A percentile compares a stretch with the other conserved stretches of the same genome.
Evolutionary conservation across 208 protist species (phyloP).

Genomic region (Leishmania tropica): DNA sequence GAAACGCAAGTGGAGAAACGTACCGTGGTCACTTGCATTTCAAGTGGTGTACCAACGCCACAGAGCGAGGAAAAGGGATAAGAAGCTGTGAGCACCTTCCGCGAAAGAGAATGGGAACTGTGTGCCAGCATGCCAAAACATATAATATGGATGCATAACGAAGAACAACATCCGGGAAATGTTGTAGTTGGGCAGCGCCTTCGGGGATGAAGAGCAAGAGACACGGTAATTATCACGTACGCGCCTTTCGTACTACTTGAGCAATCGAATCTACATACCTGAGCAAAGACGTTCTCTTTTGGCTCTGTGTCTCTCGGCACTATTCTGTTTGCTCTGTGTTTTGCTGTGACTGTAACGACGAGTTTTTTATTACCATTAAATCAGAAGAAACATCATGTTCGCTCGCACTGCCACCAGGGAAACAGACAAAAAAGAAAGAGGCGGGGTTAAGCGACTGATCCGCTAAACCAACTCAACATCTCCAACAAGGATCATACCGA

Average conservation of each 20-base stretch:
- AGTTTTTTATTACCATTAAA: constrained; percentile 5
- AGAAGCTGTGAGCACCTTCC: not conserved
- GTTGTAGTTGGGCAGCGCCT: not conserved
- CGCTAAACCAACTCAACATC: constrained; percentile 81
- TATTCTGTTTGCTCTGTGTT: not conserved
- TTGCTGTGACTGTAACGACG: constrained; percentile 5
- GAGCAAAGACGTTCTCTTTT: constrained; percentile 1
- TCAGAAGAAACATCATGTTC: not conserved
- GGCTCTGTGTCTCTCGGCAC: not conserved
- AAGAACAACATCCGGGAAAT: not conserved
- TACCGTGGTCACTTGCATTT: not conserved
- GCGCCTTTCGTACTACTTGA: not conserved
- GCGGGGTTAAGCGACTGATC: not conserved
- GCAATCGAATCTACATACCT: no score
- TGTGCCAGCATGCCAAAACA: no score
- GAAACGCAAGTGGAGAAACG: not conserved
- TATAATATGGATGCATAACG: not conserved
- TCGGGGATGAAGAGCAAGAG: not conserved
- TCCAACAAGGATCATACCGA: constrained; percentile 75
- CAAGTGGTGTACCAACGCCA: not conserved
- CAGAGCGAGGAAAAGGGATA: not conserved
- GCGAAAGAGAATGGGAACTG: not conserved
- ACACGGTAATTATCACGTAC: not conserved
- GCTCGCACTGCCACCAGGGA: not conserved
- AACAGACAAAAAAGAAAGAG: not conserved